These are phyloP conservation scores for Phytopythium ostracodes DNA, from an alignment of 352 stramenopile genomes.

Conservation along the genomic window DNA sequence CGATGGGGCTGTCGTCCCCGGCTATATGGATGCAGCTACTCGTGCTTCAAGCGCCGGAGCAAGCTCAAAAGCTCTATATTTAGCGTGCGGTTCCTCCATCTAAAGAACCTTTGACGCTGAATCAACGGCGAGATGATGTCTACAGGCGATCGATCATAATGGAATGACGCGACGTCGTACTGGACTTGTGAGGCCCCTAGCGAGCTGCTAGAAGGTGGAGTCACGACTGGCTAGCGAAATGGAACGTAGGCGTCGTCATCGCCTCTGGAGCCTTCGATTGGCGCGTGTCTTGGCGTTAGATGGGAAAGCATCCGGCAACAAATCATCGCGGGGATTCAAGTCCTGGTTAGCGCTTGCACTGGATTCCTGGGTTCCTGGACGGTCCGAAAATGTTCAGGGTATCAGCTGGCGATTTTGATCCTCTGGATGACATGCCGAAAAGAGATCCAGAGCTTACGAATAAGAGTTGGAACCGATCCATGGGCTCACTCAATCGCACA, in stretches of 20 bases:
- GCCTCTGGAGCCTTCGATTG: not conserved
- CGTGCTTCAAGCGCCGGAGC: not conserved
- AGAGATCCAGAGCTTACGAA: not conserved
- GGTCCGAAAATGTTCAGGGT: too few relatives aligned
- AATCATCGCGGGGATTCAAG: not conserved
- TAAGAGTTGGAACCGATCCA: not conserved
- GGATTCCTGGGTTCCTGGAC: not conserved
- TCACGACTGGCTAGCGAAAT: too few relatives aligned
- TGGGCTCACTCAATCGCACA: not conserved
- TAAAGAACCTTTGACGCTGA: not conserved
- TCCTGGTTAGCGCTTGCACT: not conserved
- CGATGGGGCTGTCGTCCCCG: not conserved
- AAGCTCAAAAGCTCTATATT: not conserved
- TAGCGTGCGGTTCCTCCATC: not conserved
- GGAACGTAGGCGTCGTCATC: not conserved
- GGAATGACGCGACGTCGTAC: not conserved
- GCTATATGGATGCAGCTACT: not conserved
- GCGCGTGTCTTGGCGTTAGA: not conserved
- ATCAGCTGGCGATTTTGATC: not conserved
- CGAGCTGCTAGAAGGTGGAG: not conserved
- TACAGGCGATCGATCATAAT: too few relatives aligned
- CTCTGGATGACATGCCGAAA: not conserved
- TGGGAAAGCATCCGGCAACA: not conserved
- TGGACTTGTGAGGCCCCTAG: not conserved
- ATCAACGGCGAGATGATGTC: not conserved